phyloP scores from a whole-genome alignment of 768 basidiomycete species.

The Pisolithus microcarpus region DNA sequence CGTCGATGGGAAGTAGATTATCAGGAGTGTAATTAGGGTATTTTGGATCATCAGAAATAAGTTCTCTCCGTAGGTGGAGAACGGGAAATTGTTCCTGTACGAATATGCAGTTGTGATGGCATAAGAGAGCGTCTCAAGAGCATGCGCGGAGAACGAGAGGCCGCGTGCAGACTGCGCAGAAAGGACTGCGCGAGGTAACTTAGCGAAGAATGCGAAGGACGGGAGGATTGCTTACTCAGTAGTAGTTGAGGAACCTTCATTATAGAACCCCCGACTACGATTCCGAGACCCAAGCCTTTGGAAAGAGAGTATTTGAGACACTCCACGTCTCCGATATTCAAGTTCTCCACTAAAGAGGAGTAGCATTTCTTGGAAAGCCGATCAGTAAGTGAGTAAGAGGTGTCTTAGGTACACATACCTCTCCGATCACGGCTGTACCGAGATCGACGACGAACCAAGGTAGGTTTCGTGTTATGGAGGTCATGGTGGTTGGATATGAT shows the following conservation, averaged over 20 bases:
- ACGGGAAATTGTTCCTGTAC: slow-evolving; percentile 78
- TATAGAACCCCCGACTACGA: slow-evolving; percentile 87
- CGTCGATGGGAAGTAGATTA: slow-evolving; percentile 53
- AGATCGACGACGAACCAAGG: slow-evolving; percentile 81
- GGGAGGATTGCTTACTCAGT: slow-evolving; percentile 48
- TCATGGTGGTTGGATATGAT: slow-evolving; percentile 42
- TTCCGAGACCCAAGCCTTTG: slow-evolving; percentile 87
- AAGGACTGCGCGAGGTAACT: slow-evolving; percentile 43
- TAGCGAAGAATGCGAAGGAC: background rate
- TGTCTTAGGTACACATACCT: slow-evolving; percentile 37
- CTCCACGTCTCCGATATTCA: slow-evolving; percentile 65
- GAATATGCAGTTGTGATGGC: slow-evolving; percentile 88
- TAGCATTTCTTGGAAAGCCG: slow-evolving; percentile 69
- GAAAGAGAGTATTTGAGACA: slow-evolving; percentile 91
- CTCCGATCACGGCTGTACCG: slow-evolving; percentile 72
- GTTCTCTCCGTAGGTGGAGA: slow-evolving; percentile 98
- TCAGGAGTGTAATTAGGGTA: slow-evolving; percentile 80
- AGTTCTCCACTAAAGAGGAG: slow-evolving; percentile 77
- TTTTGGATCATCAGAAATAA: slow-evolving; percentile 89
- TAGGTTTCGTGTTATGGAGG: slow-evolving; percentile 72
- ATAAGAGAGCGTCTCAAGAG: slow-evolving; percentile 87
- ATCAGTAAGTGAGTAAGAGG: background rate
- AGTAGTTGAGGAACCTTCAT: slow-evolving; percentile 96
- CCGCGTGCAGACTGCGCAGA: slow-evolving; percentile 75
- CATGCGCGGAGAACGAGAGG: slow-evolving; percentile 77